phyloP scores from a whole-genome alignment of 2,329 filamentous ascomycete genomes.

The Fusarium tupiense region DNA sequence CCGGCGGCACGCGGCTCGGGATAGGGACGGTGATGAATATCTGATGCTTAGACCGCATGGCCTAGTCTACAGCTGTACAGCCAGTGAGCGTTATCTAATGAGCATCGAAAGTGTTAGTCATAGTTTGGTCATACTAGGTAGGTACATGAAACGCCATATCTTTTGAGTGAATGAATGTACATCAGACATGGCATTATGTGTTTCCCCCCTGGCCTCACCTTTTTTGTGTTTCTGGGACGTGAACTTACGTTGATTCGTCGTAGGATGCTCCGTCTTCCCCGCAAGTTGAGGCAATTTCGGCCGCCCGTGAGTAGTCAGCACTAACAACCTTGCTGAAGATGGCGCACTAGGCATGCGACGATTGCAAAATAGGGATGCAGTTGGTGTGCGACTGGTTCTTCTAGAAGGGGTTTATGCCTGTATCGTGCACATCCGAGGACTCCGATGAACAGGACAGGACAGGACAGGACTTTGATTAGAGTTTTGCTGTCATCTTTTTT shows the following conservation, averaged over 20 bases:
- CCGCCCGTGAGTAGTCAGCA: background rate
- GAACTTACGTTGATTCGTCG: constrained; percentile 3
- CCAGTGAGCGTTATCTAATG: background rate
- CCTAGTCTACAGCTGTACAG: background rate
- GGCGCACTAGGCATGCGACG: background rate
- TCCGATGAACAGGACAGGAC: background rate
- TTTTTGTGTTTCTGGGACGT: background rate
- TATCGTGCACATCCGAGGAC: background rate
- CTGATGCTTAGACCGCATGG: constrained; percentile 27
- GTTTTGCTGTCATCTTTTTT: constrained; percentile 2
- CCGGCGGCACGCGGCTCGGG: constrained; percentile 22
- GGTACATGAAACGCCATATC: background rate
- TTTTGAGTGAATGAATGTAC: background rate
- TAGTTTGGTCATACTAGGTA: background rate
- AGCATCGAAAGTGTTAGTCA: constrained; percentile 8
- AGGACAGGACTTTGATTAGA: background rate
- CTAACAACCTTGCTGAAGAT: background rate
- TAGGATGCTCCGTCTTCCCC: constrained; percentile 7
- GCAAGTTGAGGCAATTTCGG: constrained; percentile 20
- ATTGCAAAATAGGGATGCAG: background rate
- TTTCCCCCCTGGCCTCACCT: background rate
- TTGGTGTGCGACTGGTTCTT: background rate
- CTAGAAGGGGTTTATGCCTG: background rate
- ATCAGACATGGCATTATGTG: background rate
- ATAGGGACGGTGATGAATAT: constrained; percentile 25